Conservation (phyloP, 2,329 filamentous ascomycete species). For the Aspergillus sp. region DNA sequence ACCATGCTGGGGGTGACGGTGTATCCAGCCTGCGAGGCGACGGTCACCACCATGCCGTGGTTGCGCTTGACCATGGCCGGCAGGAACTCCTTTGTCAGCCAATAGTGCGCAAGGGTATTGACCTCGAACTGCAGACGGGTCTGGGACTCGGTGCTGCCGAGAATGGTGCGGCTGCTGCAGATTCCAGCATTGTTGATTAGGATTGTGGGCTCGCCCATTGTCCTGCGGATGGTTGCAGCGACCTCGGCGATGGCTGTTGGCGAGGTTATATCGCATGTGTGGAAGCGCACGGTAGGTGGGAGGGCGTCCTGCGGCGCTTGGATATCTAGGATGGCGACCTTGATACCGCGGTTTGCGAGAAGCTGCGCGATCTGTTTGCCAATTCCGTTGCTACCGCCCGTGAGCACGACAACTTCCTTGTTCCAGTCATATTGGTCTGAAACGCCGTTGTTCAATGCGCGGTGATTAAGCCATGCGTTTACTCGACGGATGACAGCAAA, state of each 20-base stretch:
- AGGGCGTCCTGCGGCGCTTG: slow-evolving; percentile 31
- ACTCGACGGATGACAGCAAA: slow-evolving; percentile 52
- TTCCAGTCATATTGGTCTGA: slow-evolving; percentile 53
- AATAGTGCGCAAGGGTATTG: slow-evolving; percentile 68
- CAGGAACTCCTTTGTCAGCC: slow-evolving; percentile 65
- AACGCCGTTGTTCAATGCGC: slow-evolving; percentile 47
- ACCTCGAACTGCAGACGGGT: slow-evolving; percentile 68
- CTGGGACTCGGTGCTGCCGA: slow-evolving; percentile 57
- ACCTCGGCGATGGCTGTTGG: slow-evolving; percentile 53
- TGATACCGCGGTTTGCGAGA: slow-evolving; percentile 64
- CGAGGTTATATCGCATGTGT: slow-evolving; percentile 68
- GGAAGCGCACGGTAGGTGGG: slow-evolving; percentile 58
- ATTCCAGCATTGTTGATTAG: slow-evolving; percentile 47
- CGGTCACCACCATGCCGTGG: slow-evolving; percentile 72
- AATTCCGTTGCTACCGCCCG: slow-evolving; percentile 73
- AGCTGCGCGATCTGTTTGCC: slow-evolving; percentile 64
- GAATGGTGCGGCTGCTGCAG: slow-evolving; percentile 59
- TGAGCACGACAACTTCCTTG: slow-evolving; percentile 70
- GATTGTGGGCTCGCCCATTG: slow-evolving; percentile 65
- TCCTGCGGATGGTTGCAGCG: slow-evolving; percentile 53
- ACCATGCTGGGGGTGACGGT: slow-evolving; percentile 62
- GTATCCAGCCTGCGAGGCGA: slow-evolving; percentile 65
- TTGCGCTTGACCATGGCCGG: slow-evolving; percentile 62
- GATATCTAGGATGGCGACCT: slow-evolving; percentile 68
- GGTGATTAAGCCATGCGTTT: slow-evolving; percentile 53